A percentile compares a stretch with the other conserved stretches of the same genome.
These are phyloP conservation scores for Quercus alba DNA, from an alignment of 306 rosid genomes.

Conservation along the genomic window DNA sequence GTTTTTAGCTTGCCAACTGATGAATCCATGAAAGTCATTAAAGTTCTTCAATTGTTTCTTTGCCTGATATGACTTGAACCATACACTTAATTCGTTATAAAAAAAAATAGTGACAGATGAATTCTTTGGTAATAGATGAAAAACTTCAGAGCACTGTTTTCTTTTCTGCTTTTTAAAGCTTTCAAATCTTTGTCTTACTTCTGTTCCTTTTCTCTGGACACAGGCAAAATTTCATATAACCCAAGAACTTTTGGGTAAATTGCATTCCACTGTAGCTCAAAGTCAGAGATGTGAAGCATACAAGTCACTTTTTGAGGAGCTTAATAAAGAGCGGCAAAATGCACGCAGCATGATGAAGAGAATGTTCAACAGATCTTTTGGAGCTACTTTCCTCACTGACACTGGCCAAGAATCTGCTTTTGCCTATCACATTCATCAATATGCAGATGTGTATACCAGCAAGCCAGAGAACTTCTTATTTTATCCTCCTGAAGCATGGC, in stretches of 20 bases:
- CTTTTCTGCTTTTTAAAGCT: conserved; percentile 8
- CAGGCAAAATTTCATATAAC: conserved; percentile 92
- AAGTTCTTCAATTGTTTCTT: neutral
- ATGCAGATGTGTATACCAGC: conserved; percentile 98
- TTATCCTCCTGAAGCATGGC: conserved; percentile 91
- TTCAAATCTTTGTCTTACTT: conserved; percentile 10
- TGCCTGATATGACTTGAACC: conserved; percentile 11
- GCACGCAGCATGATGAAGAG: conserved; percentile 66
- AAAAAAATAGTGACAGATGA: conserved; percentile 3
- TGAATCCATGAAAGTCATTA: neutral
- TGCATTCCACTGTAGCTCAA: conserved; percentile 67
- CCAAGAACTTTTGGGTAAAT: conserved; percentile 80
- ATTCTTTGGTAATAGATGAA: conserved; percentile 13
- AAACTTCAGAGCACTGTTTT: conserved; percentile 7
- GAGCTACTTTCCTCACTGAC: conserved; percentile 86
- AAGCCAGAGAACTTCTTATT: conserved; percentile 89
- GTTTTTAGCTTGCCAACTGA: neutral
- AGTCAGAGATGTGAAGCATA: conserved; percentile 46
- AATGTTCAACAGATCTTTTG: conserved; percentile 81
- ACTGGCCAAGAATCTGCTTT: conserved; percentile 98
- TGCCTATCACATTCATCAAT: conserved; percentile 91
- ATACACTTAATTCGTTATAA: neutral
- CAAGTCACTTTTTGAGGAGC: conserved; percentile 60
- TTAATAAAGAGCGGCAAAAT: conserved; percentile 61
- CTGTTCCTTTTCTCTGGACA: conserved; percentile 22